Evolutionary conservation across 2,329 filamentous ascomycete genomes (phyloP).

Genomic region (Pseudogymnoascus sp.): DNA sequence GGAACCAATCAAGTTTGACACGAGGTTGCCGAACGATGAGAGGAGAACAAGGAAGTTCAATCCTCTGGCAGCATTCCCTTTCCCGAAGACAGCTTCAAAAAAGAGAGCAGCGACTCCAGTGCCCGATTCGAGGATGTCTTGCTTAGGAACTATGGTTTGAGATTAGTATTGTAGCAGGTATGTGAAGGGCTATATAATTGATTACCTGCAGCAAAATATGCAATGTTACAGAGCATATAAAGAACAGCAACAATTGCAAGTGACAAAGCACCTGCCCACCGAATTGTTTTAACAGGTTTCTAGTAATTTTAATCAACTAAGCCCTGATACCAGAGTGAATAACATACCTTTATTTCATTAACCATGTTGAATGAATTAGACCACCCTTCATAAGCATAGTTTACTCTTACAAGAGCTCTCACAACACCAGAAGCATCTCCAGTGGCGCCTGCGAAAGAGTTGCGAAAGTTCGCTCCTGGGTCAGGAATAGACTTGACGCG

Average conservation of each 20-base stretch:
- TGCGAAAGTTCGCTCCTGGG: slow-evolving; percentile 45
- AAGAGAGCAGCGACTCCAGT: slow-evolving; percentile 50
- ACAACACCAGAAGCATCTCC: slow-evolving; percentile 40
- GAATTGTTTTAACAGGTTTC: slow-evolving; percentile 50
- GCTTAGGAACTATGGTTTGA: slow-evolving; percentile 37
- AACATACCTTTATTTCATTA: slow-evolving; percentile 46
- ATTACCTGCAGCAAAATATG: slow-evolving; percentile 48
- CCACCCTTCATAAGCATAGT: slow-evolving; percentile 51
- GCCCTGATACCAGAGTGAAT: neutral
- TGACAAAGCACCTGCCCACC: slow-evolving; percentile 41
- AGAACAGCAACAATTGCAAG: slow-evolving; percentile 44
- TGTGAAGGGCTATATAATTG: neutral
- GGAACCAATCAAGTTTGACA: slow-evolving; percentile 46
- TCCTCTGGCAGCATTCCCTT: slow-evolving; percentile 39
- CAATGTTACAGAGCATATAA: slow-evolving; percentile 53
- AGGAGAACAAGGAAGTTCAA: slow-evolving; percentile 51
- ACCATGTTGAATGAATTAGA: slow-evolving; percentile 54
- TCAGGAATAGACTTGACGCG: slow-evolving; percentile 34
- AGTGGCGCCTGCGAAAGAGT: slow-evolving; percentile 44
- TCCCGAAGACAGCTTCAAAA: slow-evolving; percentile 51
- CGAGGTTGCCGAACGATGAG: slow-evolving; percentile 51
- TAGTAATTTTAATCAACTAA: slow-evolving; percentile 20
- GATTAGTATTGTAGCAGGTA: neutral
- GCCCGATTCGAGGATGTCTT: slow-evolving; percentile 44
- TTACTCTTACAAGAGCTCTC: slow-evolving; percentile 50